These are phyloP conservation scores for Aspergillus sp. DNA, from an alignment of 2,329 filamentous ascomycete species.

Conservation along the genomic window DNA sequence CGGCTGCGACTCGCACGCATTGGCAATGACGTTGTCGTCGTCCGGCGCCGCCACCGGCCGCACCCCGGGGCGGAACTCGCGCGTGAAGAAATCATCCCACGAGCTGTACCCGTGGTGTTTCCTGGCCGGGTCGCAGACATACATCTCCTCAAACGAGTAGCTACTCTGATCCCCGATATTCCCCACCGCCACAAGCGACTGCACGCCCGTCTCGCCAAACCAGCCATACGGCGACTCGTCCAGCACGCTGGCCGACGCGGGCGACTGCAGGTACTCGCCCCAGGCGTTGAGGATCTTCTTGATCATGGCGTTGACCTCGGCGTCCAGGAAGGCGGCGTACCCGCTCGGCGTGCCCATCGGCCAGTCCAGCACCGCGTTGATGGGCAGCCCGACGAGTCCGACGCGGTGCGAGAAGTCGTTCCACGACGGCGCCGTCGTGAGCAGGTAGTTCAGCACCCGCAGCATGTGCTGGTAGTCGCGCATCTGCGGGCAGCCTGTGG, in stretches of 20 bases:
- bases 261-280: conserved; percentile 53
- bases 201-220: conserved; percentile 53
- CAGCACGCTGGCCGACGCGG: conserved; percentile 54
- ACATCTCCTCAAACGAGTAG: conserved; percentile 18
- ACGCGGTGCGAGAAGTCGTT: conserved; percentile 29
- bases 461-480: conserved; percentile 68
- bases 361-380: conserved; percentile 59
- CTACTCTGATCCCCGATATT: conserved; percentile 3
- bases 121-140: conserved; percentile 16
- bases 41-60: conserved; percentile 60
- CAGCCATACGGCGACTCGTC: conserved; percentile 49
- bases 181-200: conserved; percentile 30
- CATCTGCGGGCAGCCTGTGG: conserved; percentile 62
- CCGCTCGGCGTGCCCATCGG: conserved; percentile 58
- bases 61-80: conserved; percentile 52
- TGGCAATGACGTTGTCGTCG: conserved; percentile 53
- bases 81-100: conserved; percentile 71
- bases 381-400: conserved; percentile 55
- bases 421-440: conserved; percentile 32
- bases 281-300: conserved; percentile 54
- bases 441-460: conserved; percentile 59
- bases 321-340: conserved; percentile 54
- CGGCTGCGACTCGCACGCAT: conserved; percentile 64
- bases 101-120: conserved; percentile 56
- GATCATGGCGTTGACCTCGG: conserved; percentile 52